Conservation (phyloP, 768 basidiomycete genomes). For the Leccinum sublutescens region DNA sequence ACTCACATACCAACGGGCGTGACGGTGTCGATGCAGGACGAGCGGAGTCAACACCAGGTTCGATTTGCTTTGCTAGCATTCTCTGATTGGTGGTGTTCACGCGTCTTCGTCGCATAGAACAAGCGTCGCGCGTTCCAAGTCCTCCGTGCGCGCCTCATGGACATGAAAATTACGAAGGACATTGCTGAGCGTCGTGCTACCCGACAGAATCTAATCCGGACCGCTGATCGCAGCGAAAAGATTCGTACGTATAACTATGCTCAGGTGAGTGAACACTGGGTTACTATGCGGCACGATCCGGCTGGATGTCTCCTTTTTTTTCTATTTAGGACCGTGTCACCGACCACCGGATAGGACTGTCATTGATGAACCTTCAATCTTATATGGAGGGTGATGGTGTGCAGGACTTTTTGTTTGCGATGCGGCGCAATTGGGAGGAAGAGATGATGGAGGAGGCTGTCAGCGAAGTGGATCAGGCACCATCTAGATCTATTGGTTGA, state of each 20-base stretch:
- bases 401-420: conserved; percentile 53
- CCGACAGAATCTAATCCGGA: conserved; percentile 71
- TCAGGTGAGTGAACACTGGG: conserved; percentile 46
- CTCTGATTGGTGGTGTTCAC: neutral
- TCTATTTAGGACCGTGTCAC: conserved; percentile 77
- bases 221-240: conserved; percentile 89
- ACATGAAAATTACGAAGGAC: conserved; percentile 69
- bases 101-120: conserved; percentile 52
- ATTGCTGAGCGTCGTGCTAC: conserved; percentile 66
- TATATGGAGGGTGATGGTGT: conserved; percentile 69
- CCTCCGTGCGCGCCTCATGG: conserved; percentile 81
- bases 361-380: conserved; percentile 61
- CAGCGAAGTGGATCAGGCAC: conserved; percentile 12
- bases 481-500: neutral
- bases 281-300: too few species aligned
- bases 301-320: neutral
- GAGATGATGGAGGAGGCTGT: conserved; percentile 55
- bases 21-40: conserved; percentile 97
- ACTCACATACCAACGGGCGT: conserved; percentile 93
- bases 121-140: conserved; percentile 91
- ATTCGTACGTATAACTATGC: conserved; percentile 95
- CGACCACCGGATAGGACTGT: conserved; percentile 84
- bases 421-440: conserved; percentile 56
- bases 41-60: conserved; percentile 93
- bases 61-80: neutral